Percentiles rank a stretch among this genome's conserved stretches.
These are phyloP conservation scores for Austroboletus eburneus DNA, from an alignment of 768 basidiomycete species.

Conservation along the genomic window DNA sequence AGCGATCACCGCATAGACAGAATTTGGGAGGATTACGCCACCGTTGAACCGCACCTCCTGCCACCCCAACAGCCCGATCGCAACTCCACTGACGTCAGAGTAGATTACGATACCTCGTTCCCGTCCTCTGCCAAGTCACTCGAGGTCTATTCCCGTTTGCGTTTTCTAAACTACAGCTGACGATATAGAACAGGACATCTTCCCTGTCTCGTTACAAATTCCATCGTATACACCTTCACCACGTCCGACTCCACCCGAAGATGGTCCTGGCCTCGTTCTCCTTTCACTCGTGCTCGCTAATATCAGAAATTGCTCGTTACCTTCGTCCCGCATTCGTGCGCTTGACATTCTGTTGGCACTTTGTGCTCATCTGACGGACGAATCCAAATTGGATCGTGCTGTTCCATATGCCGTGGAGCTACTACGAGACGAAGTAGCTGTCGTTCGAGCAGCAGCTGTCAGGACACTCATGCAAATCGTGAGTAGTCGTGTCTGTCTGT, in stretches of 20 bases:
- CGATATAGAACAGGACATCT: constrained; percentile 50
- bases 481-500: constrained; percentile 26
- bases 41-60: constrained; percentile 66
- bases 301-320: constrained; percentile 80
- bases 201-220: constrained; percentile 70
- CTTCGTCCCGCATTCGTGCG: constrained; percentile 81
- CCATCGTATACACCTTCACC: constrained; percentile 42
- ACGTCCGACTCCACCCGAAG: constrained; percentile 62
- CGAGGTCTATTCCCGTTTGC: constrained; percentile 42
- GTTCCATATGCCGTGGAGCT: constrained; percentile 89
- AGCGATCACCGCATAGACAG: constrained; percentile 83
- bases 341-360: constrained; percentile 86
- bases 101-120: constrained; percentile 41
- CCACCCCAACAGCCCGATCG: constrained; percentile 42
- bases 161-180: not conserved
- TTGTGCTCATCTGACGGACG: constrained; percentile 80
- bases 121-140: constrained; percentile 50
- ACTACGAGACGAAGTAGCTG: constrained; percentile 77
- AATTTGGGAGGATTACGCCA: constrained; percentile 85
- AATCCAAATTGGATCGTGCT: constrained; percentile 91
- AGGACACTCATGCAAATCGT: constrained; percentile 82
- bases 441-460: constrained; percentile 77
- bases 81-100: constrained; percentile 48
- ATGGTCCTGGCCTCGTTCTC: constrained; percentile 86
- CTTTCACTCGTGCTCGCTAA: constrained; percentile 85